Evolutionary conservation across 2,329 filamentous ascomycete genomes (phyloP), one percentile per base, ranked within the genome.

Genomic region (Cladosporium sp.): DNA sequence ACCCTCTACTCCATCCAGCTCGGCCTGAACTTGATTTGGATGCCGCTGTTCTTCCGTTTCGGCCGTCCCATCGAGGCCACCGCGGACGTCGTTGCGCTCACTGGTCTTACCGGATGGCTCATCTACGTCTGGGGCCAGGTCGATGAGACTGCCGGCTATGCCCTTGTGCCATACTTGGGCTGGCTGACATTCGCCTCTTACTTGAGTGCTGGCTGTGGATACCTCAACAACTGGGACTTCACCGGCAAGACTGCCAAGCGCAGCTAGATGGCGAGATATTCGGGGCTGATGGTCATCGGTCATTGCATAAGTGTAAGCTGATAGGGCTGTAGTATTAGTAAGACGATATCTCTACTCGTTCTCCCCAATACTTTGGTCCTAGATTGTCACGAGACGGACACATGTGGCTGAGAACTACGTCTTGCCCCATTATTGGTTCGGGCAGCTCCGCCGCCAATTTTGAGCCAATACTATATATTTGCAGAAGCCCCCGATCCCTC

Each of bases 101-200:
- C 89, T 0, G 92, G 90, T 10, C 81, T 89, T 33, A 91, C 91
- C 57, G 86, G 84, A 7, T 93, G 92, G 72, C 79, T 97, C 60
- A 85, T 91, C 16, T 91, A 90, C 73, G 80, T 91, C 66, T 97
- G 92, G 89, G 87, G 87, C 67, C 82, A 87, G 68, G 85, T 94
- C 56, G 93, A 97, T 76, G 77, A 83, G 23, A 83, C 88, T 8
- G 88, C 92, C 23, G 91, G 88, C 18, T 93, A 87, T 86, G 83
- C 88, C 69, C 84, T 96, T 78, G 85, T 86, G 28, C 94, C 93
- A 0, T 98, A 97, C 75, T 80, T 96, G 29, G 91, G 82, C 18
- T 98, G 94, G 94, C 80, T 97, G 71, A 82, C 88, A 62, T 97
- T 96, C 75, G 93, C 93, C 35, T 92, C 91, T 0, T 98, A 97